Base-by-base conservation (phyloP, 2,329 filamentous ascomycete genomes). In the Dactylonectria estremocensis region DNA sequence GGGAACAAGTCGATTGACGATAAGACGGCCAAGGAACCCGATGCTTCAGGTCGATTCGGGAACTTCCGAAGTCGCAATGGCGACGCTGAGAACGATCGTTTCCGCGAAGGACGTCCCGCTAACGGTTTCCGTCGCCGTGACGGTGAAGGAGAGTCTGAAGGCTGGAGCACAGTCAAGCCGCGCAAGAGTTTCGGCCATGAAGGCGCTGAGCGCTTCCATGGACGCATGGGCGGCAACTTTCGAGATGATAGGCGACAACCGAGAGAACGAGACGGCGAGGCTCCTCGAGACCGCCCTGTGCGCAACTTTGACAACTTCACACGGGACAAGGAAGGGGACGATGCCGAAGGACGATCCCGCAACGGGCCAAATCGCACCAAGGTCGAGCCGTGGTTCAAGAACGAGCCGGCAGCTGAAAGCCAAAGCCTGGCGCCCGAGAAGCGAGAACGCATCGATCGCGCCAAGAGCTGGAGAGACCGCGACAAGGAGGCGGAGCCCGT, bases 301-400 rank as follows among this genome's bases (percentile, higher is more conserved):
- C 83, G 87, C 68, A 82, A 80, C 37, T 86, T 88, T 70, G 89
- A 91, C 54, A 80, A 81, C 20, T 85, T 86, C 61, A 68, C 78
- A 5, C 80, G 86, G 35, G 87, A 89, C 57, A 83, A 82, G 37
- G 88, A 89, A 6, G 77, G 75, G 22, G 83, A 79, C 22, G 91
- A 89, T 45, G 87, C 87, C 13, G 88, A 89, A 31, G 85, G 83
- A 35, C 82, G 85, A 61, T 88, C 90, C 67, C 90, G 91, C 72
- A 93, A 93, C 76, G 90, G 90, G 28, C 83, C 87, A 52, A 86
- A 85, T 64, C 89, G 93, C 76, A 90, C 86, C 70, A 91, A 91
- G 80, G 85, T 90, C 56, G 93, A 91, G 66, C 89, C 90, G n/a
- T 97, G 93, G 95, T 91, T 90, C 77, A 91, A 90, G 77, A 90